Evolutionary conservation across 257 asterid genomes (phyloP), one percentile per base, ranked within the genome.

Genomic region (Salvia rosmarinus): DNA sequence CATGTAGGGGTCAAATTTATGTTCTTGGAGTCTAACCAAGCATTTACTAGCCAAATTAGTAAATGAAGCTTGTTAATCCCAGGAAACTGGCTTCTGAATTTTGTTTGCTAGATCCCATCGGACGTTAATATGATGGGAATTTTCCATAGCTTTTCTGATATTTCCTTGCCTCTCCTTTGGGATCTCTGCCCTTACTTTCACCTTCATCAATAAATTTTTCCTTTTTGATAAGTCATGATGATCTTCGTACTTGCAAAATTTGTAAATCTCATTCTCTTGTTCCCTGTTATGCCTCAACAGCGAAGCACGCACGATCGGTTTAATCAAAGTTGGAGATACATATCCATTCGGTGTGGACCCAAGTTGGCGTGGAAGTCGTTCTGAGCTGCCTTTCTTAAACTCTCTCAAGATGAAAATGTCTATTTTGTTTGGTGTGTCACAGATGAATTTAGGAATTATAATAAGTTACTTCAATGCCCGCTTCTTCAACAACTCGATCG

Each of bases 331-430:
- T 73, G 72, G 85, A 66, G 98, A 82, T 78, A 79, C 98, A 42
- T 95, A 91, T 85, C 98, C 98, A 19, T 95, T 95, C 79, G 99
- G 99, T 28, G 99, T 95, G 60, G 99, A 95, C 81, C 99, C 99
- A 75, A 87, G 95, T 78, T 95, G 99, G 99, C 89, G 97, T 65
- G 99, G 99, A 49, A 91, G 96, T 79, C 98, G 98, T 73, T 82
- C 98, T 10, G 99, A 95, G 89, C 86, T 95, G 64, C 99, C 99
- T 71, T 95, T 95, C 84, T 82, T 91, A 84, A 95, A 95, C 81
- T 95, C 99, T 73, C 90, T 95, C 51, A 95, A 95, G 93, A 91
- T 95, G 99, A 95, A 95, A 82, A 83, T 95, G 90, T 95, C 99
- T 4, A 95, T 95, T 75, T 84, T 95, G 85, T 78, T 95, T 80